A percentile compares a stretch with the other conserved stretches of the same genome.
phyloP scores from a whole-genome alignment of 768 basidiomycete species.

The Hortiboletus campestris region DNA sequence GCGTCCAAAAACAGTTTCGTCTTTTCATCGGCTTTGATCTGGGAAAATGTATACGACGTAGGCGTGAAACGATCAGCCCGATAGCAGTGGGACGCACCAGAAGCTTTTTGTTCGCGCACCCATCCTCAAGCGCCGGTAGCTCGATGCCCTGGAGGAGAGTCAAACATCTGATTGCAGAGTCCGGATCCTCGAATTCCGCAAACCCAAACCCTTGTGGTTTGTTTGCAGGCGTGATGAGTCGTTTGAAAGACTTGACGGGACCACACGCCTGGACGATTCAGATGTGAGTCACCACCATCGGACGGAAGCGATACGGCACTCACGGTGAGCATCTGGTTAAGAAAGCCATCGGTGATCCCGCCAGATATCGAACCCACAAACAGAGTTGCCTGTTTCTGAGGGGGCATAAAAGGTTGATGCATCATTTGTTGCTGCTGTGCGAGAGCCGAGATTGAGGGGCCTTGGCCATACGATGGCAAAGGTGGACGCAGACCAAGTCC shows the following conservation, averaged over 20 bases:
- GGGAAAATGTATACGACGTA: conserved; percentile 34
- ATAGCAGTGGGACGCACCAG: conserved; percentile 52
- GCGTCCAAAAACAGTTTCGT: conserved; percentile 85
- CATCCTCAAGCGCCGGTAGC: conserved; percentile 60
- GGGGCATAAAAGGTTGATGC: conserved; percentile 61
- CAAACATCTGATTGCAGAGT: conserved; percentile 79
- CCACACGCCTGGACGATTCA: conserved; percentile 72
- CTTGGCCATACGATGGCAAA: conserved; percentile 85
- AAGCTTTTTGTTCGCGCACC: conserved; percentile 60
- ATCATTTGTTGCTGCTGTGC: conserved; percentile 75
- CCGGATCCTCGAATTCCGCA: conserved; percentile 92
- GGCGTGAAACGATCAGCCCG: conserved; percentile 28
- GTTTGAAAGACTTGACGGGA: conserved; percentile 84
- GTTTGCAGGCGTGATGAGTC: conserved; percentile 87
- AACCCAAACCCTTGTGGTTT: conserved; percentile 98
- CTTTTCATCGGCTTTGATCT: conserved; percentile 98
- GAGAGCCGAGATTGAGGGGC: conserved; percentile 88
- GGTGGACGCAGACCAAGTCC: conserved; percentile 88
- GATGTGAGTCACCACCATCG: background rate
- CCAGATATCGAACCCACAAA: conserved; percentile 97
- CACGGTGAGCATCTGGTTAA: conserved; percentile 77
- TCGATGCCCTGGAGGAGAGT: conserved; percentile 61
- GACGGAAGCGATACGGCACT: conserved; percentile 23
- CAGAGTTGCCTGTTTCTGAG: conserved; percentile 72
- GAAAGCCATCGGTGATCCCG: conserved; percentile 79